Conservation (phyloP, 345 rosid species). For the Eucalyptus marginata region DNA sequence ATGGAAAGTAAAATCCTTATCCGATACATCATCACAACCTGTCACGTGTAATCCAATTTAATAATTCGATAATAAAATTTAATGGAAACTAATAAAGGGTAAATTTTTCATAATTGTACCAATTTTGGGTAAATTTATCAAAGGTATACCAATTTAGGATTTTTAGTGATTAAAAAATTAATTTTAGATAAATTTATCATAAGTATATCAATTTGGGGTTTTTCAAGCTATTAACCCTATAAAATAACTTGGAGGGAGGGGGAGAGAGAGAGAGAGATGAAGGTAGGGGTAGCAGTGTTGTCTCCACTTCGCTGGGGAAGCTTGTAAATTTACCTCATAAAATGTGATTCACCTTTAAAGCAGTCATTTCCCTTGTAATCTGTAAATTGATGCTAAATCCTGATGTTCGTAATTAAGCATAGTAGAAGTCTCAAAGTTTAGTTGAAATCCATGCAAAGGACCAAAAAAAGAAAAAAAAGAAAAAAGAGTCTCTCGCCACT, state of each 20-base stretch:
- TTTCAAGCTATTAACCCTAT: too few relatives aligned
- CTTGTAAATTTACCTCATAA: neutral
- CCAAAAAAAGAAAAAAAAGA: neutral
- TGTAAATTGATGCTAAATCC: neutral
- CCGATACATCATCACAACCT: accelerated
- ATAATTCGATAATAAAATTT: too few relatives aligned
- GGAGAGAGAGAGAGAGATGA: neutral
- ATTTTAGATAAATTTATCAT: too few relatives aligned
- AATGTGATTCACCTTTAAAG: neutral
- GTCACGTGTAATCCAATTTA: too few relatives aligned
- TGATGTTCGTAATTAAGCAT: neutral
- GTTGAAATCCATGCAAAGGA: neutral
- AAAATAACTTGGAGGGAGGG: too few relatives aligned
- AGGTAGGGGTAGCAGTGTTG: neutral
- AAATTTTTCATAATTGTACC: too few relatives aligned
- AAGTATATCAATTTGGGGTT: neutral
- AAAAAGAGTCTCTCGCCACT: neutral
- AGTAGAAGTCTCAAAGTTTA: neutral
- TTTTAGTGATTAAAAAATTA: too few relatives aligned
- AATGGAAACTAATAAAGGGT: too few relatives aligned
- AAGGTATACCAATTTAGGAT: too few relatives aligned
- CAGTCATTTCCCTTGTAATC: neutral
- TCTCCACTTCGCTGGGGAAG: neutral
- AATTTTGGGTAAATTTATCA: too few relatives aligned
- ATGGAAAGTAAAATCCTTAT: too few relatives aligned